Evolutionary conservation across 1,284 basidiomycete species (phyloP).

Genomic region (Irpex sp.): DNA sequence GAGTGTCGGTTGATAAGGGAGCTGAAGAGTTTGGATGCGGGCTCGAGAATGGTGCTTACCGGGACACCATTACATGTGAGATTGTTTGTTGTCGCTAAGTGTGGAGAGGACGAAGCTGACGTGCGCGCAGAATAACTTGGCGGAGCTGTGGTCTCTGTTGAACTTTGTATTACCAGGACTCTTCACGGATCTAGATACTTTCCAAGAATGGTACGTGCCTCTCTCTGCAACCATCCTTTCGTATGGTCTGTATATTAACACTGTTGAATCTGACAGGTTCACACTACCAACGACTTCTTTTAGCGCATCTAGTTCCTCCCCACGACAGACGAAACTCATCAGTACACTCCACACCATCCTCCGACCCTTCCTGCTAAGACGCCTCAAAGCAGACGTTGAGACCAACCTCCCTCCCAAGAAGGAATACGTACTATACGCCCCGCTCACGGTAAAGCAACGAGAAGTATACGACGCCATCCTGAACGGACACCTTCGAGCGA

Average conservation of each 20-base stretch:
- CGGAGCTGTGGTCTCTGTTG: slow-evolving; percentile 91
- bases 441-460: slow-evolving; percentile 76
- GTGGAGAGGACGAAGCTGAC: no score
- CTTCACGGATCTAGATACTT: slow-evolving; percentile 85
- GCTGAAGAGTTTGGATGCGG: slow-evolving; percentile 83
- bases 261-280: slow-evolving; percentile 45
- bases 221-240: no score
- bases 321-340: slow-evolving; percentile 66
- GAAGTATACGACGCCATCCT: slow-evolving; percentile 82
- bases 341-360: slow-evolving; percentile 85
- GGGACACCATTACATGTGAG: slow-evolving; percentile 91
- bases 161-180: slow-evolving; percentile 94
- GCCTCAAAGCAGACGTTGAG: slow-evolving; percentile 91
- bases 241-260: no score
- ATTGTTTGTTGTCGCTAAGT: no score
- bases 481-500: slow-evolving; percentile 58
- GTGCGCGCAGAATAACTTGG: slow-evolving; percentile 71
- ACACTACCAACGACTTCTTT: slow-evolving; percentile 53
- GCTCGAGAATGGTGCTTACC: slow-evolving; percentile 88
- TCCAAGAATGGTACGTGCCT: slow-evolving; percentile 88
- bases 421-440: slow-evolving; percentile 92
- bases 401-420: slow-evolving; percentile 84
- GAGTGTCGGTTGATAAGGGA: slow-evolving; percentile 88
- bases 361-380: slow-evolving; percentile 91
- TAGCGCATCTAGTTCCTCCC: slow-evolving; percentile 45